These are phyloP conservation scores for Aegilops umbellulata DNA, from an alignment of 176 grass and related monocot species.

Conservation along the genomic window DNA sequence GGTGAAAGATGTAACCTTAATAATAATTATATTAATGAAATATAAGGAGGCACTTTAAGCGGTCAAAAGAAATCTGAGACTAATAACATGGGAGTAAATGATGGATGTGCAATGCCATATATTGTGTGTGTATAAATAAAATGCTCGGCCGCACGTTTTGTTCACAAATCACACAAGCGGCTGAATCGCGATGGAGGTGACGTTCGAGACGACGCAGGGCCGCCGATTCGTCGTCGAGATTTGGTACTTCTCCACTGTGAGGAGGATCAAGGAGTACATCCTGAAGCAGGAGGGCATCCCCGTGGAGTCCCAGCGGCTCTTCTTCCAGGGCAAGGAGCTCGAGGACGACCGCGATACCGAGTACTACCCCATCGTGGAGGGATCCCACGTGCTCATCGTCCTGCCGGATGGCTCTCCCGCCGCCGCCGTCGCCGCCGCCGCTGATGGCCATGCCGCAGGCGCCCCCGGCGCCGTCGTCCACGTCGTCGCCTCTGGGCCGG, in stretches of 20 bases:
- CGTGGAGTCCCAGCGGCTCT: slow-evolving; percentile 5
- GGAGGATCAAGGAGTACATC: neutral
- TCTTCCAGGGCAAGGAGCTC: slow-evolving; percentile 13
- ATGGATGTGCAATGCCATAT: neutral
- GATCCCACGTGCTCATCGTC: slow-evolving; percentile 38
- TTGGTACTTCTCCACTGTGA: slow-evolving; percentile 4
- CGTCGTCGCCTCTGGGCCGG: slow-evolving; percentile 9
- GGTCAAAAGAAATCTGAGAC: neutral
- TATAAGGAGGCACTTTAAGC: no score
- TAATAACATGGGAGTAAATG: neutral
- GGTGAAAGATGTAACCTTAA: no score
- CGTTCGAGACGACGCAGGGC: slow-evolving; percentile 1
- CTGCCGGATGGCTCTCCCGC: neutral
- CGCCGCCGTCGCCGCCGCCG: rapidly evolving
- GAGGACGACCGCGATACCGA: slow-evolving; percentile 26
- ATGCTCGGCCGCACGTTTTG: neutral
- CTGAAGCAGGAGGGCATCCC: slow-evolving; percentile 1
- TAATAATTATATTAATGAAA: no score
- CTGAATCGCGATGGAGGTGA: neutral
- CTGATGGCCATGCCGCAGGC: neutral
- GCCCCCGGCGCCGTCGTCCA: neutral
- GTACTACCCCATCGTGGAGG: slow-evolving; percentile 40
- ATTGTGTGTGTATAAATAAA: neutral
- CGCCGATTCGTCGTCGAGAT: neutral
- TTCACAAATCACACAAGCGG: neutral